phyloP scores from a whole-genome alignment of 129 eudicot genomes.

The sunflower (Helianthus annuus) region HanXRQr2.0-SUNRISE NC_035446.2:152717403-152717902 shows the following conservation, averaged over 20 bases:
- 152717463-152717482: constrained; percentile 24
- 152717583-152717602: constrained; percentile 5
- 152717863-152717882: too few species aligned
- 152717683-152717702: neutral
- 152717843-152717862: too few species aligned
- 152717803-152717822: too few species aligned
- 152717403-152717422: constrained; percentile 35
- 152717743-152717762: too few species aligned
- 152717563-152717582: constrained; percentile 24
- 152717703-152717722: neutral
- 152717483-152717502: constrained; percentile 29
- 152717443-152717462: constrained; percentile 34
- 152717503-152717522: constrained; percentile 18
- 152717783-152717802: too few species aligned
- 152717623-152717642: neutral
- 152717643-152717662: neutral
- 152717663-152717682: neutral
- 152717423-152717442: constrained; percentile 25
- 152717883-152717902: neutral
- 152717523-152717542: constrained; percentile 21
- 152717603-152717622: too few species aligned
- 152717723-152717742: too few species aligned
- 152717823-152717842: too few species aligned
- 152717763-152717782: too few species aligned
- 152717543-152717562: constrained; percentile 36